Evolutionary conservation across 2,329 filamentous ascomycete species (phyloP), one percentile per base, ranked within the genome.

Genomic region (Xylaria sp.): DNA sequence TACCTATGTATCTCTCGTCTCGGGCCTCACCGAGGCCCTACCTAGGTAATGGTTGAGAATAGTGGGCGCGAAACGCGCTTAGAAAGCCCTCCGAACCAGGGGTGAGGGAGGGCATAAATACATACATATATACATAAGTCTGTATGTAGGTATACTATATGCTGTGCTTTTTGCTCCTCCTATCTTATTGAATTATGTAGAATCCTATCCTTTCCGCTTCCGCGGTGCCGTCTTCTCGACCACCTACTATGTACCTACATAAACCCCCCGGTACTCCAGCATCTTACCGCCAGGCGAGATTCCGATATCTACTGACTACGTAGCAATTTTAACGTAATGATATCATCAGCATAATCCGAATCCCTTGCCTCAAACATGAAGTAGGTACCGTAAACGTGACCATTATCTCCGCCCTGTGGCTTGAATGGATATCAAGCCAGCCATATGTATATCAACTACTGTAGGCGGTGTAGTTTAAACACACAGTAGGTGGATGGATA

Each of bases 31-130:
- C 59, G 43, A 49, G 20, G 3, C 46, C 41, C 28, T 49, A 51
- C 18, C 20, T 49, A 12, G 46, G 46, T 49, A 49, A 9, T 20
- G 7, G 9, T 48, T 55, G 52, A 9, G 18, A 20, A 31, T 33
- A 23, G 56, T 9, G 62, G 57, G 66, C 66, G 66, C 56, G 43
- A 64, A 61, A 8, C 60, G 66, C 66, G 66, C 62, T 65, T 68
- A 64, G 28, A 62, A 25, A 5, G 15, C 8, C 15, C 15, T 33
- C 9, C 28, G 8, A n/a, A 63, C 48, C 48, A 46, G 54, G 36
- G 48, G 54, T 4, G 33, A 36, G 7, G 33, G 33, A 36, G 54
- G 28, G 52, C 12, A 54, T 33, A 54, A 33, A 54, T 54, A 54
- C 51, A 18, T 46, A 18, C 41, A n/a, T 51, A 7, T 13, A 12